A percentile compares a stretch with the other conserved stretches of the same genome.
These are phyloP conservation scores for Trichoderma gamsii DNA, from an alignment of 495 filamentous ascomycete genomes.

Conservation along the genomic window DNA sequence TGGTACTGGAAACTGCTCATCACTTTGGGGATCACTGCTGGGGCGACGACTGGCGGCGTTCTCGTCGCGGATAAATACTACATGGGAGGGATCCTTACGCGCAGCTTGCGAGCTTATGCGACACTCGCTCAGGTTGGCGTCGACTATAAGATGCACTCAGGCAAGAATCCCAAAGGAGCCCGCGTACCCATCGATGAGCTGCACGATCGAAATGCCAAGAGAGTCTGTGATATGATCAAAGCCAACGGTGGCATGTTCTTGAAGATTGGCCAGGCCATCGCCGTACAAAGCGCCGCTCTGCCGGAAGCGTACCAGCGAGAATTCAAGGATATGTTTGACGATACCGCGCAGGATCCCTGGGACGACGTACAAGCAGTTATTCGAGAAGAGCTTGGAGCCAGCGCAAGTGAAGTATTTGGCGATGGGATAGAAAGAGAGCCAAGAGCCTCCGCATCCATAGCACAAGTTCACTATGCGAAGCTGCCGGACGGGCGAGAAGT, in stretches of 20 bases:
- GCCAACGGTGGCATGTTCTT: slow-evolving; percentile 89
- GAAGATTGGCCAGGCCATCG: slow-evolving; percentile 97
- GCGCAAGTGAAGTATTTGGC: slow-evolving; percentile 81
- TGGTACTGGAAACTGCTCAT: slow-evolving; percentile 5
- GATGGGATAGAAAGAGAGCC: slow-evolving; percentile 81
- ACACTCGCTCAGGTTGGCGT: slow-evolving; percentile 70
- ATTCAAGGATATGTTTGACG: slow-evolving; percentile 95
- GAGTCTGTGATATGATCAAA: slow-evolving; percentile 69
- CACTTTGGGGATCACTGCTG: background rate
- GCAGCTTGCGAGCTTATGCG: slow-evolving; percentile 60
- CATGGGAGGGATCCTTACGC: background rate
- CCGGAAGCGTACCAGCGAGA: slow-evolving; percentile 91
- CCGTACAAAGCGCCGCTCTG: slow-evolving; percentile 91
- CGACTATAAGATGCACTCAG: slow-evolving; percentile 96
- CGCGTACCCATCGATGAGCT: slow-evolving; percentile 58
- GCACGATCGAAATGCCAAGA: slow-evolving; percentile 75
- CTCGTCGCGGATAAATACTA: background rate
- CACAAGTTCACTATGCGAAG: slow-evolving; percentile 92
- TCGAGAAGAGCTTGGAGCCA: slow-evolving; percentile 76
- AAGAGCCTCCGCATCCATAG: slow-evolving; percentile 82
- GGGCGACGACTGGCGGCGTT: background rate
- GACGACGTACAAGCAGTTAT: slow-evolving; percentile 78
- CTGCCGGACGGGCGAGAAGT: slow-evolving; percentile 80
- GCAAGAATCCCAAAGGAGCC: slow-evolving; percentile 60
- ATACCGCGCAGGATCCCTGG: slow-evolving; percentile 93